phyloP scores from a whole-genome alignment of 208 protist species.

The Strigomonas culicis region DNA sequence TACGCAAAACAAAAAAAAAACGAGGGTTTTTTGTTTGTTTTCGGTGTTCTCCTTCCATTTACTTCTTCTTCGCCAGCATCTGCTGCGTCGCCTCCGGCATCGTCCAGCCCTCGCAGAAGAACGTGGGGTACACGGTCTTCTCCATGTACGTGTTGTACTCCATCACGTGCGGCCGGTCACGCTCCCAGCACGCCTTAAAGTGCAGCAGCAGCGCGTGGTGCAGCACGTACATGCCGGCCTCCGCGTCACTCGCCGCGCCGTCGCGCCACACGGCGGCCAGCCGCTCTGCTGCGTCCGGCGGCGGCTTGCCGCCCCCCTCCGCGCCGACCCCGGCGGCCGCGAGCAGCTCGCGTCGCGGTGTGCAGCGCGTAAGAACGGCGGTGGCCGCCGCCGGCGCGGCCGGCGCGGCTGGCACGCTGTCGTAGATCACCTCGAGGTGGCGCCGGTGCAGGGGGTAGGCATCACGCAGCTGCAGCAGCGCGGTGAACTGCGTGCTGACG shows the following conservation, averaged over 20 bases:
- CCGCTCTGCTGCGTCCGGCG: too few species aligned
- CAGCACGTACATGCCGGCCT: conserved; percentile 64
- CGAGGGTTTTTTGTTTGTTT: not conserved
- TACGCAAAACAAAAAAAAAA: too few species aligned
- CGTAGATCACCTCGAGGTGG: conserved; percentile 73
- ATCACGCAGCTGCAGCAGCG: conserved; percentile 52
- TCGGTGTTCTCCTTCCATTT: not conserved
- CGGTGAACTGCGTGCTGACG: conserved; percentile 83
- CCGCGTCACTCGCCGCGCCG: conserved; percentile 24
- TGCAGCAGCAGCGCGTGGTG: conserved; percentile 77
- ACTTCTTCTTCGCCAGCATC: not conserved
- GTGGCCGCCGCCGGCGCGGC: too few species aligned
- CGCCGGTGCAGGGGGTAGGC: conserved; percentile 33
- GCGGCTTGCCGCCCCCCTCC: conserved; percentile 2
- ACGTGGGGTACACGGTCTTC: conserved; percentile 54
- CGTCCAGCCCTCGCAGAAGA: conserved; percentile 43
- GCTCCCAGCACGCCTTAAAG: conserved; percentile 78
- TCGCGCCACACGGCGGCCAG: too few species aligned
- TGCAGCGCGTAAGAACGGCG: too few species aligned
- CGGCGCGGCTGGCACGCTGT: conserved; percentile 48
- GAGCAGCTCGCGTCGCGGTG: not conserved
- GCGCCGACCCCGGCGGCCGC: conserved; percentile 1
- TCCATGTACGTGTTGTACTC: conserved; percentile 75
- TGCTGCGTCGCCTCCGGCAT: not conserved
- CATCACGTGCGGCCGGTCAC: conserved; percentile 82